Percentiles rank a stretch among this genome's conserved stretches.
phyloP scores from a whole-genome alignment of 352 stramenopile genomes.

The Phytophthora citricola region DNA sequence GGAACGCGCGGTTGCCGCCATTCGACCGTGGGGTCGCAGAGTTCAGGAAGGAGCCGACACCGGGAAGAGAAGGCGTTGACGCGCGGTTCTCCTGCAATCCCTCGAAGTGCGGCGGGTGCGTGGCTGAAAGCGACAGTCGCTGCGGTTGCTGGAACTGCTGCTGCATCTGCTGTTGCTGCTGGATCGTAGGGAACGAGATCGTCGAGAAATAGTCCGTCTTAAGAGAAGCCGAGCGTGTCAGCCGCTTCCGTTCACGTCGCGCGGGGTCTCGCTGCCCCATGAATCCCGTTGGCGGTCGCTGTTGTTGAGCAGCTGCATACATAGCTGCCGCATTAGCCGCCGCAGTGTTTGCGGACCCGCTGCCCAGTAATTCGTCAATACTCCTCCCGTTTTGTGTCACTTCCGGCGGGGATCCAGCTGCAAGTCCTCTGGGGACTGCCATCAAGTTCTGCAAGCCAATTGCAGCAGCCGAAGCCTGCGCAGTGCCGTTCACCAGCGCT shows the following conservation, averaged over 20 bases:
- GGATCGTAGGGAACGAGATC: slow-evolving; percentile 43
- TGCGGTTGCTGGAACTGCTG: slow-evolving; percentile 31
- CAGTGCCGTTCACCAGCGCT: slow-evolving; percentile 24
- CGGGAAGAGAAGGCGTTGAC: slow-evolving; percentile 43
- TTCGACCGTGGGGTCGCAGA: slow-evolving; percentile 20
- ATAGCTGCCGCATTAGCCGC: slow-evolving; percentile 27
- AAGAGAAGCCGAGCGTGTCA: slow-evolving; percentile 75
- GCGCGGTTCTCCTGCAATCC: slow-evolving; percentile 36
- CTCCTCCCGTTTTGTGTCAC: slow-evolving; percentile 38
- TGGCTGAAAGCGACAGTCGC: slow-evolving; percentile 41
- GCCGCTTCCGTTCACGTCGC: slow-evolving; percentile 67
- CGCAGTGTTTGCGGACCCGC: slow-evolving; percentile 5
- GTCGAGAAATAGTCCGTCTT: slow-evolving; percentile 80
- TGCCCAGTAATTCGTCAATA: slow-evolving; percentile 58
- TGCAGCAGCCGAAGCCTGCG: slow-evolving; percentile 22
- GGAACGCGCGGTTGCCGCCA: slow-evolving; percentile 39
- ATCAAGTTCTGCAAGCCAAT: slow-evolving; percentile 19
- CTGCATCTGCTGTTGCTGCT: slow-evolving; percentile 42
- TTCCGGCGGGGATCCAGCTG: slow-evolving; percentile 5
- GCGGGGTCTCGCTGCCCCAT: slow-evolving; percentile 48
- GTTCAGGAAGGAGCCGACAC: slow-evolving; percentile 45
- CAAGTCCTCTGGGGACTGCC: slow-evolving; percentile 4
- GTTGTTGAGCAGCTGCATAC: slow-evolving; percentile 31
- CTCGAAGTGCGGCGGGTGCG: slow-evolving; percentile 43
- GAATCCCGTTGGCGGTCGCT: slow-evolving; percentile 33